Percentiles rank a stretch among this genome's conserved stretches.
phyloP scores from a whole-genome alignment of 2,329 filamentous ascomycete species.

The Fusarium sp. region DNA sequence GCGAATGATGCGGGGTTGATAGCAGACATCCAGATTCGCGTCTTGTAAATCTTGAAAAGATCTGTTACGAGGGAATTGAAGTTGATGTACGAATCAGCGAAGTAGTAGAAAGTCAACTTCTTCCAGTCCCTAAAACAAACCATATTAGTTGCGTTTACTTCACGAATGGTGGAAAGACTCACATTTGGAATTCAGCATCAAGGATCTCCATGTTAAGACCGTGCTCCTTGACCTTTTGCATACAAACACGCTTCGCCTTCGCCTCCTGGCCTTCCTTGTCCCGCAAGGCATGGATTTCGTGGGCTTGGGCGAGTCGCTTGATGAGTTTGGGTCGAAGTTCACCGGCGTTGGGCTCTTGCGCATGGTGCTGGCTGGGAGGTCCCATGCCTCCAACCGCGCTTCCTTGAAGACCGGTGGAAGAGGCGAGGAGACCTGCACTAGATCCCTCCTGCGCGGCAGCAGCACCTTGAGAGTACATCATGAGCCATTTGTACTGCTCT shows the following conservation, averaged over 20 bases:
- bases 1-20: constrained; percentile 98
- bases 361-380: constrained; percentile 76
- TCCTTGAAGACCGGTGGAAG: constrained; percentile 71
- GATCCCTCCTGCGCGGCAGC: constrained; percentile 70
- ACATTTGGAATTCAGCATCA: constrained; percentile 99
- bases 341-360: constrained; percentile 74
- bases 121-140: constrained; percentile 84
- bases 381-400: constrained; percentile 84
- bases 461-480: constrained; percentile 94
- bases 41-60: constrained; percentile 99
- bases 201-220: constrained; percentile 98
- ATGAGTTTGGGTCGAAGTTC: constrained; percentile 97
- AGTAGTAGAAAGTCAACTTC: constrained; percentile 99
- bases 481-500: constrained; percentile 97
- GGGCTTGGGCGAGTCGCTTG: constrained; percentile 89
- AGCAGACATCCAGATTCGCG: constrained; percentile 99
- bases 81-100: constrained; percentile 97
- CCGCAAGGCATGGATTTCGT: constrained; percentile 87
- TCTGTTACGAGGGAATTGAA: constrained; percentile 98
- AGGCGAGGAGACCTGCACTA: constrained; percentile 71
- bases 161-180: constrained; percentile 55
- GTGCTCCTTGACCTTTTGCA: constrained; percentile 96
- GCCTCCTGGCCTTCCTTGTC: constrained; percentile 98
- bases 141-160: constrained; percentile 12
- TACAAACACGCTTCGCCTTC: constrained; percentile 95